Evolutionary conservation across 2,329 filamentous ascomycete genomes (phyloP), one percentile per base, ranked within the genome.

Genomic region (Hypoxylon sp.): DNA sequence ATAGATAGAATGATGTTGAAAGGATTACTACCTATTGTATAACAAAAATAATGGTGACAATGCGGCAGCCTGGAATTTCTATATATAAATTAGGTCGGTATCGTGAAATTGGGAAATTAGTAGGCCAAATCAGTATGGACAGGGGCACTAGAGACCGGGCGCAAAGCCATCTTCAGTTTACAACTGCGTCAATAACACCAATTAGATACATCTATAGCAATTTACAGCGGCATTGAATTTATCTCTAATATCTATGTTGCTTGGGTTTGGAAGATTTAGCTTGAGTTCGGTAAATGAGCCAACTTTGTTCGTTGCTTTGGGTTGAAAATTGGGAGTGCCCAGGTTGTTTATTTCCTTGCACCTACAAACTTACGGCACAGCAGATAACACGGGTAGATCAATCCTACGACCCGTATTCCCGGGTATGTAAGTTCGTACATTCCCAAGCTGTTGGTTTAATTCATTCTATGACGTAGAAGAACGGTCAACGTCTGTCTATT

Each of bases 41-140:
- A 44, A 19, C 19, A 44, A 19, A 44, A n/a, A 44, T 19, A n/a
- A 44, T 2, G n/a, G 39, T 17, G 39, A 44, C 39, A 19, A 10
- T 19, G 14, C 9, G 39, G 39, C 39, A 17, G 39, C 31, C 29
- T 37, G n/a, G 26, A 47, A 46, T 13, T 5, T 24, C 26, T 19
- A 2, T 39, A 17, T 3, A n/a, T 37, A 39, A 50, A 14, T 19
- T n/a, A n/a, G n/a, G n/a, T 22, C 19, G 19, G 19, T 22, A 55
- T 53, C 31, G 42, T 48, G 13, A 22, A 37, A 54, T 39, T 42
- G 24, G 62, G 52, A 65, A 65, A 65, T 53, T 59, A 63, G 24
- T 31, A 37, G 6, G 42, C 42, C 24, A 39, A 29, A 44, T 11
- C 3, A 22, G 19, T 22, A 22, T 17, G 26, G 47, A 17, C 17